Evolutionary conservation across 176 grass and related monocot species (phyloP).

Genomic region (Tillandsia leiboldiana): DNA sequence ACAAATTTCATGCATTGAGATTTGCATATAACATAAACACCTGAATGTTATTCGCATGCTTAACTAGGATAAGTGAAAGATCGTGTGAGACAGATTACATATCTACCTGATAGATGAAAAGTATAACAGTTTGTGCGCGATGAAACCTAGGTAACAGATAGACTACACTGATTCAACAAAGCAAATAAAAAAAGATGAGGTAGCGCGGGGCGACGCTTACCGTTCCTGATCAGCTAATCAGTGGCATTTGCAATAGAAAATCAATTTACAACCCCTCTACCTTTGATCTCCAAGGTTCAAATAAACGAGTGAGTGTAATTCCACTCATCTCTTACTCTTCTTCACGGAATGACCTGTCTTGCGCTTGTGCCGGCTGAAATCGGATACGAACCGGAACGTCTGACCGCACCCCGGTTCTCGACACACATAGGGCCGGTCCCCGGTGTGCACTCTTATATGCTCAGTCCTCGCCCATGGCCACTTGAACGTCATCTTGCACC

Average conservation of each 20-base stretch:
- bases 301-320: neutral
- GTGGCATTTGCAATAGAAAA: neutral
- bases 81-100: no score
- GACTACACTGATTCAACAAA: constrained; percentile 19
- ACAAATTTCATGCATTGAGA: no score
- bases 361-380: constrained; percentile 90
- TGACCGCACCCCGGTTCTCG: constrained; percentile 49
- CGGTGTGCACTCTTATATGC: constrained; percentile 83
- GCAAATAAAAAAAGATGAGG: constrained; percentile 5
- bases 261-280: constrained; percentile 4
- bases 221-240: constrained; percentile 9
- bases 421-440: constrained; percentile 82
- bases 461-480: constrained; percentile 95
- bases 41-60: no score
- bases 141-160: constrained; percentile 4
- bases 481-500: constrained; percentile 77
- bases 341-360: constrained; percentile 66
- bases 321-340: constrained; percentile 27
- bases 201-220: neutral
- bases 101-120: no score
- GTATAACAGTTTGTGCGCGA: constrained; percentile 1
- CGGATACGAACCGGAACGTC: constrained; percentile 92
- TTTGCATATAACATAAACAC: no score
- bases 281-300: neutral
- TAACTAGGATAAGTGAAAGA: no score